A percentile compares a stretch with the other conserved stretches of the same genome.
phyloP scores from a whole-genome alignment of 305 asterid genomes.

The Solanum hybrid region DNA sequence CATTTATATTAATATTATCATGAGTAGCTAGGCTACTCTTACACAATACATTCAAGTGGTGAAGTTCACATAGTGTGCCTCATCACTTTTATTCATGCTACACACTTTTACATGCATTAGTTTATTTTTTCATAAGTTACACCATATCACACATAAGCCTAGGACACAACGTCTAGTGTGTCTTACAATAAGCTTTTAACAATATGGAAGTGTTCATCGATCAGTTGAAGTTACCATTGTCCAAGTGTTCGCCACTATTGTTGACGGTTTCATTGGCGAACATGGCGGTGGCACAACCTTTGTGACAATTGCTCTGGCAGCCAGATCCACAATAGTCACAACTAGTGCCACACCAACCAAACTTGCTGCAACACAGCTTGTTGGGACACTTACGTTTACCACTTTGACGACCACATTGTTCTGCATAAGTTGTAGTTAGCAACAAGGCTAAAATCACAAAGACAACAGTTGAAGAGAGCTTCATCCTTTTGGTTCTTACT shows the following conservation, averaged over 20 bases:
- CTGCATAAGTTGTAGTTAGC: not conserved
- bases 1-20: not conserved
- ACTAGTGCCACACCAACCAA: slow-evolving; percentile 1
- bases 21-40: not conserved
- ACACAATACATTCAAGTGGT: not conserved
- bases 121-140: not conserved
- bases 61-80: not conserved
- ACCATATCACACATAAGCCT: not conserved
- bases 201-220: not conserved
- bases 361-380: slow-evolving; percentile 3
- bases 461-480: not conserved
- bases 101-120: not conserved
- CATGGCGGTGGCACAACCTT: not conserved
- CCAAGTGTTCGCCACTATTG: not conserved
- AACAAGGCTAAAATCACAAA: not conserved
- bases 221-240: not conserved
- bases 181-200: not conserved
- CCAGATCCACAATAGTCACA: slow-evolving; percentile 6
- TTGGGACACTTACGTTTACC: not conserved
- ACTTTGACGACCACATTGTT: not conserved
- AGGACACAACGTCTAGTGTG: not conserved
- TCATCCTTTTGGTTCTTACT: not conserved
- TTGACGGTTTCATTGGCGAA: not conserved
- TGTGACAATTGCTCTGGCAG: not conserved
- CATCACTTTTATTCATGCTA: not conserved